Base-by-base conservation (phyloP, 176 grass and related monocot genomes). In the Hordeum marinum region DNA sequence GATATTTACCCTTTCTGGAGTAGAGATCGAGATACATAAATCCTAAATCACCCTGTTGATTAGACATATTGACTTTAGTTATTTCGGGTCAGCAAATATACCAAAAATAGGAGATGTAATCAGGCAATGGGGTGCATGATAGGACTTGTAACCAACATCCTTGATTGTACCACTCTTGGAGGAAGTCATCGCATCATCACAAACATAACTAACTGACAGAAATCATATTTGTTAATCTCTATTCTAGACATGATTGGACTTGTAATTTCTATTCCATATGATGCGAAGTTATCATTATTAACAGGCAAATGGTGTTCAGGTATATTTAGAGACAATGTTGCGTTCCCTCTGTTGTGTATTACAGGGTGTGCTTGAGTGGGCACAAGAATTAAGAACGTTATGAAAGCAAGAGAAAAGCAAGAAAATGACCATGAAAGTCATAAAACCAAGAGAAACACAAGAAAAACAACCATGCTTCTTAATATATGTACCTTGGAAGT, bases 1-100 rank as follows among this genome's bases (percentile, higher is more conserved):
- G 93, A 87, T 89, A 95, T 86, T 98, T 98, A 25, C 87, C 93
- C 87, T 90, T 94, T 80, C 96, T 98, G 26, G 93, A 89, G 85
- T 95, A 98, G 52, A 98, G 89, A 77, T 98, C 96, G 84, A 98
- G 96, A 84, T 94, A 98, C 87, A 98, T 86, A 83, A 92, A 93
- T 74, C 96, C 96, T 76, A 98, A 92, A 90, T 94, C 89, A 58
- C 95, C 96, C 96, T 98, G 85, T 75, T 77, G 68, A 82, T 63
- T 76, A 72, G 13, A 83, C 26, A 85, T 82, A 18, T 17, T 61
- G 1, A 11, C 60, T 69, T 75, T 66, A 58, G 66, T 85, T 87
- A 64, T 45, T 83, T 66, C 72, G 8, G 2, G 14, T 21, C 37
- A 68, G 63, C 0, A 87, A 68, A 82, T 40, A 84, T 75, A 79